These are phyloP conservation scores for Rhododendron williamsianum DNA, from an alignment of 148 eudicot genomes.

Conservation along the genomic window DNA sequence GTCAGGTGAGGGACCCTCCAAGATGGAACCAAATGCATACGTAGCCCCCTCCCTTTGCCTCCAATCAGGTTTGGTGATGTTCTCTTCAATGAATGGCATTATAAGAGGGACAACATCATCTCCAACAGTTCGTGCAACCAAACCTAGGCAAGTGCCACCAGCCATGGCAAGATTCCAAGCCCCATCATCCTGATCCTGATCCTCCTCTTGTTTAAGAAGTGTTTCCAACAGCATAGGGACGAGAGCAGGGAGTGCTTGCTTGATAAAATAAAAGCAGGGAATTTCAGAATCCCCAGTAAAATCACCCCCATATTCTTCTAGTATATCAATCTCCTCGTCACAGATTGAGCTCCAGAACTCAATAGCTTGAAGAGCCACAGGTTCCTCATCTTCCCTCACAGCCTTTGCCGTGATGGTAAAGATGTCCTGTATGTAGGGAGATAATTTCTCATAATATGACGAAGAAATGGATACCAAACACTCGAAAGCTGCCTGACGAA, in stretches of 20 bases:
- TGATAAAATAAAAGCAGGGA: slow-evolving; percentile 86
- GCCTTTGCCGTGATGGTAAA: slow-evolving; percentile 89
- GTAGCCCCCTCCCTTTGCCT: slow-evolving; percentile 93
- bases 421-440: slow-evolving; percentile 85
- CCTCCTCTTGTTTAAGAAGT: slow-evolving; percentile 93
- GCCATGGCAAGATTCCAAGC: slow-evolving; percentile 99
- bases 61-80: slow-evolving; percentile 81
- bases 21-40: slow-evolving; percentile 88
- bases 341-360: slow-evolving; percentile 97
- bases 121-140: slow-evolving; percentile 86
- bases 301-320: slow-evolving; percentile 84
- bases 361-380: slow-evolving; percentile 91
- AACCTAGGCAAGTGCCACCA: slow-evolving; percentile 94
- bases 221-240: slow-evolving; percentile 89
- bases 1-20: slow-evolving; percentile 95
- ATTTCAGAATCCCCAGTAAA: slow-evolving; percentile 82
- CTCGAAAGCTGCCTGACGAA: slow-evolving; percentile 91
- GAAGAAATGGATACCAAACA: slow-evolving; percentile 91
- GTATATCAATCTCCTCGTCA: slow-evolving; percentile 86
- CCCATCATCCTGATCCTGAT: slow-evolving; percentile 95
- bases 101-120: slow-evolving; percentile 94
- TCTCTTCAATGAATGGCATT: slow-evolving; percentile 87
- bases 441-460: slow-evolving; percentile 77
- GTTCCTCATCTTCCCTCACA: slow-evolving; percentile 86
- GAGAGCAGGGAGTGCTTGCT: slow-evolving; percentile 90